These are phyloP conservation scores for Micromonas commoda DNA, from an alignment of 139 green algal genomes.

Conservation along the genomic window DNA sequence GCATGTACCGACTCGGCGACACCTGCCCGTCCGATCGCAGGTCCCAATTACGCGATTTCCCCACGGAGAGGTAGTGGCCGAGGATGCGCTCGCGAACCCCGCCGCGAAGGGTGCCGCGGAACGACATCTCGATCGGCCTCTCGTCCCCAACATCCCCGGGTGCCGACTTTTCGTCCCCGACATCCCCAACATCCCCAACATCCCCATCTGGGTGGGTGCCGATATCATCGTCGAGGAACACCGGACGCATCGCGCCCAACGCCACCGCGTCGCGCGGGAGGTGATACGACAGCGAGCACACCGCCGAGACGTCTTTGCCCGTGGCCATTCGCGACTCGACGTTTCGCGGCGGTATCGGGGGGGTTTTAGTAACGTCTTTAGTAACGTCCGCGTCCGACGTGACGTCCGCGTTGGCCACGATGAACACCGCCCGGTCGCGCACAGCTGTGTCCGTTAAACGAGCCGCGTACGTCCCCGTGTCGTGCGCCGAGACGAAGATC, in stretches of 20 bases:
- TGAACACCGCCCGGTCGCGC: neutral
- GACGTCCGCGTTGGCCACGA: neutral
- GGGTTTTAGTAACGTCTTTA: neutral
- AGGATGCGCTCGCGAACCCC: neutral
- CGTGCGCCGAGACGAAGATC: neutral
- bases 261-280: neutral
- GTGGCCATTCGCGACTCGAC: neutral
- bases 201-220: neutral
- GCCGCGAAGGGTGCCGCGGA: neutral
- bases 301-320: neutral
- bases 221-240: neutral
- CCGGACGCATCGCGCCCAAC: neutral
- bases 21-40: neutral
- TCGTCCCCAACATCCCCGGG: neutral
- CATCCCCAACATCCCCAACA: neutral
- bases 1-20: slow-evolving; percentile 1
- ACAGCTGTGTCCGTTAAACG: neutral
- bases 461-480: neutral
- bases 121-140: neutral
- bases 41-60: neutral
- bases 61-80: neutral
- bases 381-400: neutral
- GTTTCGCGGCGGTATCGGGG: no score
- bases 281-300: slow-evolving; percentile 11
- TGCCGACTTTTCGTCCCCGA: neutral